These are phyloP conservation scores for Blepharisma japonicum DNA, from an alignment of 73 alveolate genomes.

Conservation along the genomic window DNA sequence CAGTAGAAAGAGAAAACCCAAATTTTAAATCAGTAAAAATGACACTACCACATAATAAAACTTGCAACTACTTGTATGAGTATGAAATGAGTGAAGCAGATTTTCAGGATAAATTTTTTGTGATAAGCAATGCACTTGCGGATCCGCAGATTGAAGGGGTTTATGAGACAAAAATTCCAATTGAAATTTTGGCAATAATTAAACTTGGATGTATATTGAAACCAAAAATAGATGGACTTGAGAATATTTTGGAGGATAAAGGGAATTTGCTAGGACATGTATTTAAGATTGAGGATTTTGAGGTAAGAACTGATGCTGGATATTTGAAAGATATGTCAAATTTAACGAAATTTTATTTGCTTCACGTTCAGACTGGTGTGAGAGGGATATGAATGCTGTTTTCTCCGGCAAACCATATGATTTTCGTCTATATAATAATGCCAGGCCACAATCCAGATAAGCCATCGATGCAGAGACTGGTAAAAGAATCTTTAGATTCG, in stretches of 20 bases:
- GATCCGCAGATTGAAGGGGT: conserved; percentile 88
- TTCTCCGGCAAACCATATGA: neutral
- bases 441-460: conserved; percentile 20
- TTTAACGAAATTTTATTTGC: neutral
- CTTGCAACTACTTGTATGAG: conserved; percentile 70
- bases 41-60: conserved; percentile 80
- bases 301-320: neutral
- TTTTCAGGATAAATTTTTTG: conserved; percentile 61
- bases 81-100: conserved; percentile 74
- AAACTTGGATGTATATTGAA: conserved; percentile 65
- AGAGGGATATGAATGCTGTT: neutral
- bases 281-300: conserved; percentile 43
- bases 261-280: conserved; percentile 67
- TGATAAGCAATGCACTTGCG: conserved; percentile 64
- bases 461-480: neutral
- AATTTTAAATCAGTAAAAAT: conserved; percentile 66
- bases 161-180: conserved; percentile 85
- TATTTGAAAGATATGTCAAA: neutral
- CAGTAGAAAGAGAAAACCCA: conserved; percentile 32
- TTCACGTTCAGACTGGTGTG: neutral
- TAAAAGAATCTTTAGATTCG: neutral
- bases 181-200: conserved; percentile 62
- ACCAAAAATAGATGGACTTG: conserved; percentile 53
- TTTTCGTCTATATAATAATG: neutral
- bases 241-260: conserved; percentile 29